Percentiles rank a stretch among this genome's conserved stretches.
Conservation (phyloP, 768 basidiomycete genomes). For the Lactarius hatsudake region DNA sequence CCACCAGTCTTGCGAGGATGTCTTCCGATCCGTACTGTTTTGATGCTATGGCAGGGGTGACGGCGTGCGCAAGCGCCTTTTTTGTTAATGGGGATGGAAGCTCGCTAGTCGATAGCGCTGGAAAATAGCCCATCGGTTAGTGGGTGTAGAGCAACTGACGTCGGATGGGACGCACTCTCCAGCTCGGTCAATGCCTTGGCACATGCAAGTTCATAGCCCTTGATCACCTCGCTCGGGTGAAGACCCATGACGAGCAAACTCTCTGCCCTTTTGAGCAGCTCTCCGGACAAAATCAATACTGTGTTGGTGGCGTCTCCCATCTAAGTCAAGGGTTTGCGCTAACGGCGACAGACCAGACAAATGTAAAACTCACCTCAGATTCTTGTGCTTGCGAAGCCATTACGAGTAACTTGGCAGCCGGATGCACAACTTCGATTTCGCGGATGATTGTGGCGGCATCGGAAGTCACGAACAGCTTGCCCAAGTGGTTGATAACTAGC, state of each 20-base stretch:
- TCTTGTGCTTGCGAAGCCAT: slow-evolving; percentile 99
- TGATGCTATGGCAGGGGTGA: slow-evolving; percentile 91
- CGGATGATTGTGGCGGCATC: slow-evolving; percentile 98
- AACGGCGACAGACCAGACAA: not conserved
- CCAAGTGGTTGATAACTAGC: slow-evolving; percentile 95
- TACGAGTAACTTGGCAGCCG: slow-evolving; percentile 97
- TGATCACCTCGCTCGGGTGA: slow-evolving; percentile 93
- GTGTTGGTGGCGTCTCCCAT: slow-evolving; percentile 98
- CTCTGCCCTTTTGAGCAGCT: slow-evolving; percentile 91
- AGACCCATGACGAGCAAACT: slow-evolving; percentile 92
- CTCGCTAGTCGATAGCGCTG: slow-evolving; percentile 68
- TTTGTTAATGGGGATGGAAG: slow-evolving; percentile 71
- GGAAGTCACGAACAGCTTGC: slow-evolving; percentile 93
- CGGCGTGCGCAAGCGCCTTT: slow-evolving; percentile 65
- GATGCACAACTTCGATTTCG: slow-evolving; percentile 98
- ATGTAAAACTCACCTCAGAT: slow-evolving; percentile 62
- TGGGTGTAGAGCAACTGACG: not conserved
- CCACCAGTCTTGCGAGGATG: slow-evolving; percentile 73
- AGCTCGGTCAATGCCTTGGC: slow-evolving; percentile 82
- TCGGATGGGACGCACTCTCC: slow-evolving; percentile 64
- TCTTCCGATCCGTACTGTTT: slow-evolving; percentile 98
- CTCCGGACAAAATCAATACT: slow-evolving; percentile 93
- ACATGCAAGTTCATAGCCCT: slow-evolving; percentile 92
- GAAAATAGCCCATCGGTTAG: slow-evolving; percentile 13
- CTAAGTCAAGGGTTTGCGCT: slow-evolving; percentile 34